Percentiles rank a stretch among this genome's conserved stretches.
phyloP scores from a whole-genome alignment of 2,329 filamentous ascomycete genomes.

The Ustilaginoidea virens region DNA sequence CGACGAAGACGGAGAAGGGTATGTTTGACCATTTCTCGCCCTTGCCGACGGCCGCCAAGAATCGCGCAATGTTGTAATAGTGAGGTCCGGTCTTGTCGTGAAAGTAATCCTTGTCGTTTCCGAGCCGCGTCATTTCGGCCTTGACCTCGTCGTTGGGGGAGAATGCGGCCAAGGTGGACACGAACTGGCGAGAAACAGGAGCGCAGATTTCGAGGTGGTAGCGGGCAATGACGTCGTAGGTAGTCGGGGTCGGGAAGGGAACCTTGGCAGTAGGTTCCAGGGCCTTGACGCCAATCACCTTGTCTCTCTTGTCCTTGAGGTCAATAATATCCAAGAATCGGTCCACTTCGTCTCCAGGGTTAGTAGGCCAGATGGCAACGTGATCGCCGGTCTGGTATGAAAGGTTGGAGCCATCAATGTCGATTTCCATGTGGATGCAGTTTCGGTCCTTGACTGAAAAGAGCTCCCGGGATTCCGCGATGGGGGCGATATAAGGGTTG shows the following conservation, averaged over 20 bases:
- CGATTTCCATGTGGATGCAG: slow-evolving; percentile 92
- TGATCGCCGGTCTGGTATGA: slow-evolving; percentile 95
- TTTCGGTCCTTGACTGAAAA: slow-evolving; percentile 84
- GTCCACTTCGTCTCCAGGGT: slow-evolving; percentile 83
- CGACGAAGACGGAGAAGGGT: slow-evolving; percentile 89
- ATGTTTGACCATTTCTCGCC: slow-evolving; percentile 67
- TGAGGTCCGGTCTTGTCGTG: slow-evolving; percentile 67
- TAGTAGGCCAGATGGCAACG: slow-evolving; percentile 93
- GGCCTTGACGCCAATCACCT: slow-evolving; percentile 76
- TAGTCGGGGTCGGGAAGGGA: slow-evolving; percentile 92
- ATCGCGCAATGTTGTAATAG: slow-evolving; percentile 79
- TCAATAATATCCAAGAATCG: slow-evolving; percentile 70
- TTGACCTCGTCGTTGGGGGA: slow-evolving; percentile 74
- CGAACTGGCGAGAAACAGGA: slow-evolving; percentile 89
- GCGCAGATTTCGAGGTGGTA: slow-evolving; percentile 97
- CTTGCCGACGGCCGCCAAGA: slow-evolving; percentile 57
- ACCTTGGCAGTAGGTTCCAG: slow-evolving; percentile 94
- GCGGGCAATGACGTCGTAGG: slow-evolving; percentile 80
- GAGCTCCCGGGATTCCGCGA: slow-evolving; percentile 77
- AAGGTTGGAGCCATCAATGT: slow-evolving; percentile 77
- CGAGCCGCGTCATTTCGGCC: slow-evolving; percentile 75
- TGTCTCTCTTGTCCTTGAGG: slow-evolving; percentile 60
- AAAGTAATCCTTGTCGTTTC: slow-evolving; percentile 92
- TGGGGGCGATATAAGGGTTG: slow-evolving; percentile 92
- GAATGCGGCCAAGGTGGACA: slow-evolving; percentile 76